Evolutionary conservation across 192 early-diverging fungal genomes (phyloP).

Genomic region (Podila epicladia): DNA sequence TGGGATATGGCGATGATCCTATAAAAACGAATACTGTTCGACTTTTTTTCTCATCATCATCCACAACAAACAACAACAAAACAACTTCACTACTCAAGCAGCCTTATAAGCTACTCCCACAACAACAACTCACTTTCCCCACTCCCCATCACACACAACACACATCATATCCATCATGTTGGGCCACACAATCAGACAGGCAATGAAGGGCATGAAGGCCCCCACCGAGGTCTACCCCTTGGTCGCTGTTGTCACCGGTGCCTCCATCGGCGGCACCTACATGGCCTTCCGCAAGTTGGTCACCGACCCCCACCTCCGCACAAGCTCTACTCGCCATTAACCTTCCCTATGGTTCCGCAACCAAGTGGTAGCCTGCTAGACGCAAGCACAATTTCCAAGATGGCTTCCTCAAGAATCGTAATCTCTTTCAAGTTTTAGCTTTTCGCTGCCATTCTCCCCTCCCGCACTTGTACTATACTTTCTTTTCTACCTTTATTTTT

Average conservation of each 20-base stretch:
- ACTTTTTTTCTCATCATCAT: conserved; percentile 12
- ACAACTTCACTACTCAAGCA: conserved; percentile 3
- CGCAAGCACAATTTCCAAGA: too few species aligned
- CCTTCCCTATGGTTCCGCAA: neutral
- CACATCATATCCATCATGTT: conserved; percentile 40
- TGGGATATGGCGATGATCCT: neutral
- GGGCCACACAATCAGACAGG: conserved; percentile 25
- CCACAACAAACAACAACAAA: conserved; percentile 11
- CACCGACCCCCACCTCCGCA: conserved; percentile 49
- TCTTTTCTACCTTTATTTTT: neutral
- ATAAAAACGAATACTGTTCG: neutral
- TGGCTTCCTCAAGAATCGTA: conserved; percentile 4
- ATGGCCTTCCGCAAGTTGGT: conserved; percentile 48
- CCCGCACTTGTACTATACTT: neutral
- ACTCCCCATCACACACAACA: neutral
- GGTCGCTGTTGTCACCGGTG: conserved; percentile 40
- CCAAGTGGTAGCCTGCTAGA: too few species aligned
- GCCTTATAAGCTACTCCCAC: conserved; percentile 7
- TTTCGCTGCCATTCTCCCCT: neutral
- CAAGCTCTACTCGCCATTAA: conserved; percentile 6
- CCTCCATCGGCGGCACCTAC: conserved; percentile 42
- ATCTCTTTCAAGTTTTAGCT: too few species aligned
- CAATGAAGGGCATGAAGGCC: conserved; percentile 40
- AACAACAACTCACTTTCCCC: conserved; percentile 4
- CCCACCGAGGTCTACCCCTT: conserved; percentile 48